Base-by-base conservation (phyloP, 371 early-diverging fungal species). In the Actinomucor elegans region DNA sequence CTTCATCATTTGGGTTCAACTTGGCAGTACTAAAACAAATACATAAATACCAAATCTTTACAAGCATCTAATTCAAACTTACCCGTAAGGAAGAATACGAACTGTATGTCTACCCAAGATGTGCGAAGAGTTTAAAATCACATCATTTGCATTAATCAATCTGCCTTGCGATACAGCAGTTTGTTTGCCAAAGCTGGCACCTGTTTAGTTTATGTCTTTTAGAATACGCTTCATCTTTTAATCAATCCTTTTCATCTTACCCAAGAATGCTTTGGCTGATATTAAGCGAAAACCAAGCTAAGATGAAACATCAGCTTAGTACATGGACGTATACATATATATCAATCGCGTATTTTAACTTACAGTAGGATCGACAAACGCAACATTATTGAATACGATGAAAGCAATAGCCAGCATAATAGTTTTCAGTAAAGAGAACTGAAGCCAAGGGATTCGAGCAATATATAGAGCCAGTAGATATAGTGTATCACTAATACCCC, bases 51-150 rank as follows among this genome's bases (percentile, higher is more conserved):
- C n/a, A n/a, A n/a, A n/a, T n/a, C 8, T 20, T 9, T 32, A 7
- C n/a, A 8, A 17, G 8, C 5, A 5, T 45, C 27, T 21, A 45
- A 18, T 27, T 18, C 17, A 10, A 15, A 17, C 48, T 59, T 58
- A 79, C 79, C 79, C 75, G 31, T 71, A 71, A 29, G 79, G 79
- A 45, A 79, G 61, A 32, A 79, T 73, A 52, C 71, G 73, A 9
- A 79, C 69, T 2, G 75, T 75, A 52, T 79, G 79, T 54, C 64
- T 49, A 54, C 79, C 79, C 50, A 79, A 27, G 36, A 79, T 69
- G 48, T 75, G 79, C 10, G 71, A 66, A 26, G 73, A 63, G 31
- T 78, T 65, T 20, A 52, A 59, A 4, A 73, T 48, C 17, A 78
- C 53, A 44, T 73, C 71, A 21, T 71, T 72, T 21, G 71, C 71